These are phyloP conservation scores for Scenedesmus sp. DNA, from an alignment of 163 green algal genomes.

Conservation along the genomic window DNA sequence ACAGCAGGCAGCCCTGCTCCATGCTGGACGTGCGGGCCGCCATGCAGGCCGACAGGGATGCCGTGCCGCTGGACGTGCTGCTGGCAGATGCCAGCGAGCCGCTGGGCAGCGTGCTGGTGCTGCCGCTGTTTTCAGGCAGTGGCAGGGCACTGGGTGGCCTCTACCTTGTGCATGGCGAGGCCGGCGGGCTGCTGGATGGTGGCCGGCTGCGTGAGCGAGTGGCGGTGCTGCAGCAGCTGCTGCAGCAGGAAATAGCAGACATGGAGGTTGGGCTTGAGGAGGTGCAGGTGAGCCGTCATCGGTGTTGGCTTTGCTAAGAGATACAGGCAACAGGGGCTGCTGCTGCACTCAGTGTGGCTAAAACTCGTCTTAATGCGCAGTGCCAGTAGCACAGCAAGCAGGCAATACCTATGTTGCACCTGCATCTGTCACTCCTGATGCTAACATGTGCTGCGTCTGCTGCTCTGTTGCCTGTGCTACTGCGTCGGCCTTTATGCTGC, in stretches of 20 bases:
- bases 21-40: not conserved
- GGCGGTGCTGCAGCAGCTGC: not conserved
- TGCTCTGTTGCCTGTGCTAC: not conserved
- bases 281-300: slow-evolving; percentile 6
- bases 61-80: not conserved
- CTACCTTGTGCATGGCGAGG: not conserved
- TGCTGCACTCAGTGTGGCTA: not conserved
- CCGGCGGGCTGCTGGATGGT: not conserved
- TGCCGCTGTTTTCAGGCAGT: slow-evolving; percentile 1
- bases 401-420: too few relatives aligned
- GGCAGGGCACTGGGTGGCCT: not conserved
- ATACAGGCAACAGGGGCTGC: not conserved
- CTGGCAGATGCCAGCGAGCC: not conserved
- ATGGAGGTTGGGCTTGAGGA: not conserved
- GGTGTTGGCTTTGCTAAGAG: too few relatives aligned
- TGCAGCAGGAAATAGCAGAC: slow-evolving; percentile 15
- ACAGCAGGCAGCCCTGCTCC: not conserved
- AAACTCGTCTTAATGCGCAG: too few relatives aligned
- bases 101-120: not conserved
- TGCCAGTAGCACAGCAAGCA: not conserved
- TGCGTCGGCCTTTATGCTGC: not conserved
- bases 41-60: not conserved
- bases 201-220: not conserved
- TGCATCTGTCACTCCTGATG: too few relatives aligned
- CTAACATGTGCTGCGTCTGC: not conserved